These are phyloP conservation scores for Podaxis rugospora DNA, from an alignment of 768 basidiomycete species.

Conservation along the genomic window DNA sequence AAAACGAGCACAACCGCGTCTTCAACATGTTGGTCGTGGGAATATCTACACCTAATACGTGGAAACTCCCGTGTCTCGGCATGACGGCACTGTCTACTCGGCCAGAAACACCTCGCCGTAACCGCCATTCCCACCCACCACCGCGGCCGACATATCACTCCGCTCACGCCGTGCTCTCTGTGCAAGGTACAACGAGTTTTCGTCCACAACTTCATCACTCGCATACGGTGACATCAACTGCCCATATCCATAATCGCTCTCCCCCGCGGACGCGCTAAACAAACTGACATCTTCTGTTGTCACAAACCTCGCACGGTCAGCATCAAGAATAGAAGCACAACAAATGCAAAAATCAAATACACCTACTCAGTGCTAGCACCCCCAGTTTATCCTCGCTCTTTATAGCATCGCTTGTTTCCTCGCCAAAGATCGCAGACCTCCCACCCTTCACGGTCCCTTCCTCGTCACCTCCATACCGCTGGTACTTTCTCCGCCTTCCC, in stretches of 20 bases:
- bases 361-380: slow-evolving; percentile 40
- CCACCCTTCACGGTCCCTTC: slow-evolving; percentile 9
- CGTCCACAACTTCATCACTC: slow-evolving; percentile 31
- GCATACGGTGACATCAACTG: slow-evolving; percentile 31
- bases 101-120: slow-evolving; percentile 13
- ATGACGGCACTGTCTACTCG: slow-evolving; percentile 6
- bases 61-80: slow-evolving; percentile 10
- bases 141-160: not conserved
- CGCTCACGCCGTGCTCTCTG: slow-evolving; percentile 24
- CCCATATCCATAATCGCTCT: slow-evolving; percentile 4
- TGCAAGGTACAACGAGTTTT: slow-evolving; percentile 30
- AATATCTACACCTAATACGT: slow-evolving; percentile 12
- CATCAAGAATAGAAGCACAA: slow-evolving; percentile 10
- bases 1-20: slow-evolving; percentile 9
- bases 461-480: slow-evolving; percentile 13
- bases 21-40: slow-evolving; percentile 10
- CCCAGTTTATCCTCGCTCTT: slow-evolving; percentile 48
- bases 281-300: slow-evolving; percentile 13
- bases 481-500: slow-evolving; percentile 7
- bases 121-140: not conserved
- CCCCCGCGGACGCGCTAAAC: slow-evolving; percentile 1
- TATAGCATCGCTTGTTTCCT: slow-evolving; percentile 28
- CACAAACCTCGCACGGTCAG: slow-evolving; percentile 1
- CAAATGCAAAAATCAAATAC: not conserved
- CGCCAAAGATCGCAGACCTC: slow-evolving; percentile 17